These are phyloP conservation scores for Populus hybrid DNA, from an alignment of 441 rosid genomes.

Conservation along the genomic window DNA sequence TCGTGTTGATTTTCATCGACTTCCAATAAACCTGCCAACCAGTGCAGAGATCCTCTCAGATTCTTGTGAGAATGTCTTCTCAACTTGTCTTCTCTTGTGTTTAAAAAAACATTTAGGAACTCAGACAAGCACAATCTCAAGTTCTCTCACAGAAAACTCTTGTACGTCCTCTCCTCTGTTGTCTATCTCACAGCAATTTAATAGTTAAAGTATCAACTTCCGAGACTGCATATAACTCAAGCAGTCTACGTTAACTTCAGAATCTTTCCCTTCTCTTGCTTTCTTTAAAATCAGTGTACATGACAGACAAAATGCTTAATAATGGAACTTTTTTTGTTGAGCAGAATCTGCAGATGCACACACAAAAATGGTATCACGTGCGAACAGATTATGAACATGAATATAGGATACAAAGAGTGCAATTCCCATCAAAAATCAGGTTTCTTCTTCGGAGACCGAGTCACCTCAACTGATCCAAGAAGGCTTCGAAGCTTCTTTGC, in stretches of 20 bases:
- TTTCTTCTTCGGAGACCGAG: slow-evolving; percentile 31
- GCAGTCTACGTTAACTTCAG: slow-evolving; percentile 4
- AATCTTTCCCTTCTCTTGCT: too few species aligned
- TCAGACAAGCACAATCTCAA: not conserved
- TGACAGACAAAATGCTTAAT: slow-evolving; percentile 10
- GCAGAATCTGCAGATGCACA: slow-evolving; percentile 9
- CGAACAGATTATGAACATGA: not conserved
- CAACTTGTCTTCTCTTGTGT: slow-evolving; percentile 4
- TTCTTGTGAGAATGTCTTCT: slow-evolving; percentile 26
- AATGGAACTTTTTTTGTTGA: not conserved
- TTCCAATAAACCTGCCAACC: not conserved
- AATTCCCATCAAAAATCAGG: slow-evolving; percentile 47
- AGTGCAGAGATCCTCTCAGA: slow-evolving; percentile 18
- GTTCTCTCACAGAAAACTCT: not conserved
- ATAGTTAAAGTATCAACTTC: not conserved
- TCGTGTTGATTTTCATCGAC: not conserved
- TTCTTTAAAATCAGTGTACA: slow-evolving; percentile 13
- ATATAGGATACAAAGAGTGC: not conserved
- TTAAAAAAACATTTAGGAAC: not conserved
- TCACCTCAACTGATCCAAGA: slow-evolving; percentile 38
- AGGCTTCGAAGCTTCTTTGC: slow-evolving; percentile 53
- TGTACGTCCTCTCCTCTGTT: not conserved
- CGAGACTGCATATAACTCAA: slow-evolving; percentile 2
- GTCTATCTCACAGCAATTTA: not conserved
- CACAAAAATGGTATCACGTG: not conserved